These are phyloP conservation scores for Agaricus subrufescens DNA, from an alignment of 768 basidiomycete genomes.

Conservation along the genomic window DNA sequence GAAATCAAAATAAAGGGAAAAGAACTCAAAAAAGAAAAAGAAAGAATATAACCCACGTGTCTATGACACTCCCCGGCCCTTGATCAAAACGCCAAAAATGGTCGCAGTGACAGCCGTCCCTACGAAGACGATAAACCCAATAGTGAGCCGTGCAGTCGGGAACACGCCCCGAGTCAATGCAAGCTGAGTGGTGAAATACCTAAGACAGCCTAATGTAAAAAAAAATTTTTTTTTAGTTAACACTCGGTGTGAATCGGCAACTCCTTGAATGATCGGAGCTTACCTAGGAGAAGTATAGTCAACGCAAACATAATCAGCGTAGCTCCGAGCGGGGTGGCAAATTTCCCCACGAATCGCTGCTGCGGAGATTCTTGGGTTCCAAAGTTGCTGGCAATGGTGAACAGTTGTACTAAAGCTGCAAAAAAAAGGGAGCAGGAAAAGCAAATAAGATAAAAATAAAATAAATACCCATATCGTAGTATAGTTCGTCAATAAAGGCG, in stretches of 20 bases:
- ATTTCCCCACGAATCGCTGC: not conserved
- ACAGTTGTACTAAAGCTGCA: conserved; percentile 14
- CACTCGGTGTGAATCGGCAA: too few species aligned
- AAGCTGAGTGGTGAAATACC: conserved; percentile 14
- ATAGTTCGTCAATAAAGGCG: not conserved
- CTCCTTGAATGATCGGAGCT: not conserved
- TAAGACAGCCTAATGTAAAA: conserved; percentile 8
- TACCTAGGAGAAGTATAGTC: conserved; percentile 10
- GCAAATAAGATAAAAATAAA: too few species aligned
- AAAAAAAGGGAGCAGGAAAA: not conserved
- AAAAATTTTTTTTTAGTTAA: too few species aligned
- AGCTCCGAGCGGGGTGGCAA: conserved; percentile 12
- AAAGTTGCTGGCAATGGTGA: conserved; percentile 11
- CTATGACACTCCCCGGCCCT: not conserved
- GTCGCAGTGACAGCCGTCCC: not conserved
- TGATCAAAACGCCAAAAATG: not conserved
- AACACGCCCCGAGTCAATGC: conserved; percentile 5
- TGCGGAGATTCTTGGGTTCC: not conserved
- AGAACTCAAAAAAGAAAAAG: too few species aligned
- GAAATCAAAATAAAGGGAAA: too few species aligned
- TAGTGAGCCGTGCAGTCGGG: conserved; percentile 8
- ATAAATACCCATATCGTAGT: not conserved
- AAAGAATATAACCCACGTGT: too few species aligned
- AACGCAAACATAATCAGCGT: conserved; percentile 8
- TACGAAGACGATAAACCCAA: not conserved